A percentile compares a stretch with the other conserved stretches of the same genome.
These are phyloP conservation scores for Apiospora pterosperma DNA, from an alignment of 2,329 filamentous ascomycete genomes.

Conservation along the genomic window DNA sequence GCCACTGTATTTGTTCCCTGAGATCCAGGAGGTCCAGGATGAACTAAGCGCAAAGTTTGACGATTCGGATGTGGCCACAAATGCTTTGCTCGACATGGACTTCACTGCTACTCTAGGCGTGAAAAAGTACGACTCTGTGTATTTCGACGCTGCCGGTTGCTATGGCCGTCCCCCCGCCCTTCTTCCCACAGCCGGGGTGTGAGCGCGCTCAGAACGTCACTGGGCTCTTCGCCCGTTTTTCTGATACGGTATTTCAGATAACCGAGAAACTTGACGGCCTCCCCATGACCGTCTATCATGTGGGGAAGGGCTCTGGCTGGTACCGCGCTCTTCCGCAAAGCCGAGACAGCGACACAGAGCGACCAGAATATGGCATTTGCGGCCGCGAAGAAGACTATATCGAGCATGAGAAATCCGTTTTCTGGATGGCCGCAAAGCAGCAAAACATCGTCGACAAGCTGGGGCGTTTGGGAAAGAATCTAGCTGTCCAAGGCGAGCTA, in stretches of 20 bases:
- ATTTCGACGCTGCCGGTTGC: neutral
- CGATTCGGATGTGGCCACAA: constrained; percentile 6
- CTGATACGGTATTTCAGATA: constrained; percentile 20
- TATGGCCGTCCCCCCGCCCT: constrained; percentile 19
- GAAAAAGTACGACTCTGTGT: constrained; percentile 22
- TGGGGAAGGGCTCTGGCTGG: constrained; percentile 19
- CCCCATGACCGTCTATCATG: constrained; percentile 26
- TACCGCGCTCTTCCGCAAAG: constrained; percentile 11
- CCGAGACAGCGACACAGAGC: constrained; percentile 5
- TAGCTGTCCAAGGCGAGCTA: constrained; percentile 27
- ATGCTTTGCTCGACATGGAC: constrained; percentile 14
- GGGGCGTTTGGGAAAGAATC: constrained; percentile 14
- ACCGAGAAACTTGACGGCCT: constrained; percentile 31
- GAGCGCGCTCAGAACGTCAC: constrained; percentile 23
- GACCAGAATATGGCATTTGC: constrained; percentile 17
- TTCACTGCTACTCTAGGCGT: constrained; percentile 25
- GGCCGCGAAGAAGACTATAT: constrained; percentile 14
- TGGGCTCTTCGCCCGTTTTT: constrained; percentile 11
- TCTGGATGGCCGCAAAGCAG: constrained; percentile 21
- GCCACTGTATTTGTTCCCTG: constrained; percentile 15
- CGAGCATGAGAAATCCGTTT: constrained; percentile 12
- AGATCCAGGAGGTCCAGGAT: constrained; percentile 13
- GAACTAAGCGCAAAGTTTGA: constrained; percentile 14
- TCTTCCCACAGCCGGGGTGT: constrained; percentile 24
- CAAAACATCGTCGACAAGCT: constrained; percentile 21